Evolutionary conservation across 2,329 filamentous ascomycete genomes (phyloP), one percentile per base, ranked within the genome.

Genomic region (Phaeophleospora eucalypticola): DNA sequence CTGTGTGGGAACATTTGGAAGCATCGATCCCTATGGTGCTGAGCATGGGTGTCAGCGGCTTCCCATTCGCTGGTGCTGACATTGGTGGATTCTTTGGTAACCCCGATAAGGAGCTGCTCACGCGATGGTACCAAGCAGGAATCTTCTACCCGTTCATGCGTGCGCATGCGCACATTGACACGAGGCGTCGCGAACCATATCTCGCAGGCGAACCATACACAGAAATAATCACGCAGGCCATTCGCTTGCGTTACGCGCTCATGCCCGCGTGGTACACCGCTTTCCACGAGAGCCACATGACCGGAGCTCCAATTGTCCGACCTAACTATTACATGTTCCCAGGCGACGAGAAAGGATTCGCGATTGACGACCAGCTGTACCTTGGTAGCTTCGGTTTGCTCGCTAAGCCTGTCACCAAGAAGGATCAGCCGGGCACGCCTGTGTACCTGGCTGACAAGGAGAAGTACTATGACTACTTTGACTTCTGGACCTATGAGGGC

Each of bases 121-220:
- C 87, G 9, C 83, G 93, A 33, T 98, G 93, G 93, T 98, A 95
- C 70, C 93, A 98, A 69, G 83, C 90, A 27, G 93, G 93, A 52
- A 87, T 88, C 46, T 98, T 95, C 76, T 97, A 97, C 67, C 93
- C 93, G 6, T 98, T 97, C 75, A 95, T 97, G 86, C 87, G 93
- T 52, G 93, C 83, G 1, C 93, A 98, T 65, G 93, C 93, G 4
- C 93, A 98, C 68, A 97, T 97, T 51, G 93, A 98, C 64, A 87
- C 93, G 33, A 88, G 93, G 37, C 86, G 93, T 19, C 86, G 93
- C 43, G 93, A 98, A 71, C 93, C 93, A 2, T 98, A 97, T 65
- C 75, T 97, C 48, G 77, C 84, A 9, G 86, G 87, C 9, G 86
- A 93, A 51, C 89, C 90, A 1, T 89, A 95, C 70, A 87, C 83